Base-by-base conservation (phyloP, 148 eudicot genomes). In the Hydrangea macrophylla region DNA sequence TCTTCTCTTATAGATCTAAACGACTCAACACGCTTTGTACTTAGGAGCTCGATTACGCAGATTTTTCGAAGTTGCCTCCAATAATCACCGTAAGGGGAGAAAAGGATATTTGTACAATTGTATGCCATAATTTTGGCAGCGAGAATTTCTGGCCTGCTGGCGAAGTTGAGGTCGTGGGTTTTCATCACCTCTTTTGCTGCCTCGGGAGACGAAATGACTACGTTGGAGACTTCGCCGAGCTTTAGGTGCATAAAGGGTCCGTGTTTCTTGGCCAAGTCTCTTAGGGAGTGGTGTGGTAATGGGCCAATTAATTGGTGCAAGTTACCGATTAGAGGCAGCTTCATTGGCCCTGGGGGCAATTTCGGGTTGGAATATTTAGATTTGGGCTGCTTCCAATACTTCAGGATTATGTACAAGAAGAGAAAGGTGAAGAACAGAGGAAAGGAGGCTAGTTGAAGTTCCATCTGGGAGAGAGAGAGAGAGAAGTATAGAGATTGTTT, bases 31-130 rank as follows among this genome's bases (percentile, higher is more conserved):
- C 72, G 35, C 11, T 62, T 65, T 0, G 51, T 10, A 23, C 70
- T 71, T 2, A 67, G 68, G 8, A 76, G 76, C 30, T 71, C 72
- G 1, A 67, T 10, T 33, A 68, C 55, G 24, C 71, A 31, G 5
- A 76, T 62, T 50, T 55, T 76, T 20, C 63, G 53, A 0, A 67
- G 2, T 23, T 71, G 61, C 17, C 72, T 60, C 76, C 76, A 76
- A 35, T 71, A 76, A 27, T 76, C 68, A 0, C 80, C 80, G 15
- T 71, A 71, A 1, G 76, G 80, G 1, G 80, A 63, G 7, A 56
- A 64, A 12, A 13, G 65, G 2, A 76, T 60, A 23, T 62, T 70
- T 7, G 68, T 28, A 23, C 55, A 55, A 4, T 24, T 60, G 18
- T 71, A 76, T 11, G 27, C 13, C 28, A 71, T 17, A 25, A 40